Evolutionary conservation across 2,329 filamentous ascomycete species (phyloP).

Genomic region (Fusarium proliferatum): DNA sequence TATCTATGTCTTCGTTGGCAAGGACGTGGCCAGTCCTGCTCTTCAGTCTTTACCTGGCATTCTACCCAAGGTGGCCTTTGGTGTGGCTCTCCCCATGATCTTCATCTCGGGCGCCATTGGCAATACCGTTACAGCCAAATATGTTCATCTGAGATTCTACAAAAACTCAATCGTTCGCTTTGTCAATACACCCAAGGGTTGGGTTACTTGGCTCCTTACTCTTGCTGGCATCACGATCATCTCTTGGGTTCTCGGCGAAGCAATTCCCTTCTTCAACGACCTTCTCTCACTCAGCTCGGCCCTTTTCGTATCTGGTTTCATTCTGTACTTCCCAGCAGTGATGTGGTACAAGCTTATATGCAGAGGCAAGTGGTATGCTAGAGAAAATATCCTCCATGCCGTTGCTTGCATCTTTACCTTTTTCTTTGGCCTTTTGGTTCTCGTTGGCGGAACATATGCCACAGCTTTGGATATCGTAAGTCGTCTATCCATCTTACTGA

Average conservation of each 20-base stretch:
- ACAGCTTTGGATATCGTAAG: constrained; percentile 34
- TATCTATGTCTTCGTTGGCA: constrained; percentile 74
- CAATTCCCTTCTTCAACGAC: constrained; percentile 77
- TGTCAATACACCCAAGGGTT: constrained; percentile 45
- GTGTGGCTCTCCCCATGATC: constrained; percentile 73
- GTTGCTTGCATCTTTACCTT: constrained; percentile 25
- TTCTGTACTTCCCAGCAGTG: constrained; percentile 53
- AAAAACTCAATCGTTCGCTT: constrained; percentile 34
- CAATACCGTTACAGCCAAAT: constrained; percentile 57
- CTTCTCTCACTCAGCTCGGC: constrained; percentile 65
- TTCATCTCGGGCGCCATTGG: constrained; percentile 73
- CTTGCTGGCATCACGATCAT: constrained; percentile 62
- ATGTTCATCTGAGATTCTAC: constrained; percentile 50
- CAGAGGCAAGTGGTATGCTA: constrained; percentile 38
- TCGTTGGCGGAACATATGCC: constrained; percentile 31
- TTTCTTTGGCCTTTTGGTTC: constrained; percentile 23
- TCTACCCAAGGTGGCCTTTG: constrained; percentile 52
- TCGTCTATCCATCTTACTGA: fast-evolving
- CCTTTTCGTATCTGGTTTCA: constrained; percentile 57
- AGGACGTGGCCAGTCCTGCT: constrained; percentile 69
- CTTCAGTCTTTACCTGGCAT: constrained; percentile 67
- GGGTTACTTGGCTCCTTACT: constrained; percentile 67
- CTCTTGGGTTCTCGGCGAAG: constrained; percentile 65
- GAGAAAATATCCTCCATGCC: constrained; percentile 27
- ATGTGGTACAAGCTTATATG: constrained; percentile 54